phyloP scores from a whole-genome alignment of 2,329 filamentous ascomycete species.

The Scytalidium lignicola region DNA sequence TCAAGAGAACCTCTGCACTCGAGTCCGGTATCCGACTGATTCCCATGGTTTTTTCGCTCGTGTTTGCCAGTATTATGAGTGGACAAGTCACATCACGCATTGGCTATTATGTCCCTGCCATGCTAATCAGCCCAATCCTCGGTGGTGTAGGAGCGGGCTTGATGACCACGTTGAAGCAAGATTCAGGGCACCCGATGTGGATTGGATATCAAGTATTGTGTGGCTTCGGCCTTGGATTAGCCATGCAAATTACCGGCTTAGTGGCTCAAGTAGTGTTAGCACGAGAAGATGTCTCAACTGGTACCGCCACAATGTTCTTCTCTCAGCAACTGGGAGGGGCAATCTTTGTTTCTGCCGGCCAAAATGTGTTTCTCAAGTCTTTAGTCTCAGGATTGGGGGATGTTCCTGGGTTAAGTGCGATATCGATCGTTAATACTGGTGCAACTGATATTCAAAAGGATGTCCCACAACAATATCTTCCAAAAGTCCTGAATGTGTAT shows the following conservation, averaged over 20 bases:
- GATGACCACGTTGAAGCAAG: slow-evolving; percentile 43
- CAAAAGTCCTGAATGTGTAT: slow-evolving; percentile 44
- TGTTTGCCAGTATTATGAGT: slow-evolving; percentile 15
- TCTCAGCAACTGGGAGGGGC: slow-evolving; percentile 33
- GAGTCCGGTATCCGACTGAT: slow-evolving; percentile 36
- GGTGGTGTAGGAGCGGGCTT: slow-evolving; percentile 37
- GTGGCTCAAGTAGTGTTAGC: slow-evolving; percentile 22
- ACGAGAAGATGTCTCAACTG: slow-evolving; percentile 20
- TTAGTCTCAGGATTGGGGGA: slow-evolving; percentile 12
- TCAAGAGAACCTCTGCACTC: slow-evolving; percentile 34
- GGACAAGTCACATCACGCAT: slow-evolving; percentile 15
- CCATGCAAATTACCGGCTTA: slow-evolving; percentile 14
- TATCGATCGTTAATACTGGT: slow-evolving; percentile 29
- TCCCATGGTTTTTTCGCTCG: slow-evolving; percentile 25
- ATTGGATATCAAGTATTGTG: slow-evolving; percentile 23
- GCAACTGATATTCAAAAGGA: slow-evolving; percentile 44
- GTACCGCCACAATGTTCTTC: slow-evolving; percentile 21
- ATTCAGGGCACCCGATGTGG: slow-evolving; percentile 35
- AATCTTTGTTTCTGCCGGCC: slow-evolving; percentile 50
- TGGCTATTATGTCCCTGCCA: slow-evolving; percentile 39
- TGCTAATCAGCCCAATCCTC: slow-evolving; percentile 1
- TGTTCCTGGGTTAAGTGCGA: slow-evolving; percentile 3
- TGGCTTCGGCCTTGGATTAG: slow-evolving; percentile 20
- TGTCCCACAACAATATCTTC: slow-evolving; percentile 35
- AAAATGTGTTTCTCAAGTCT: slow-evolving; percentile 36